Percentiles rank a stretch among this genome's conserved stretches.
Evolutionary conservation across 2,329 filamentous ascomycete genomes (phyloP).

Genomic region (Pseudocercospora eumusae): DNA sequence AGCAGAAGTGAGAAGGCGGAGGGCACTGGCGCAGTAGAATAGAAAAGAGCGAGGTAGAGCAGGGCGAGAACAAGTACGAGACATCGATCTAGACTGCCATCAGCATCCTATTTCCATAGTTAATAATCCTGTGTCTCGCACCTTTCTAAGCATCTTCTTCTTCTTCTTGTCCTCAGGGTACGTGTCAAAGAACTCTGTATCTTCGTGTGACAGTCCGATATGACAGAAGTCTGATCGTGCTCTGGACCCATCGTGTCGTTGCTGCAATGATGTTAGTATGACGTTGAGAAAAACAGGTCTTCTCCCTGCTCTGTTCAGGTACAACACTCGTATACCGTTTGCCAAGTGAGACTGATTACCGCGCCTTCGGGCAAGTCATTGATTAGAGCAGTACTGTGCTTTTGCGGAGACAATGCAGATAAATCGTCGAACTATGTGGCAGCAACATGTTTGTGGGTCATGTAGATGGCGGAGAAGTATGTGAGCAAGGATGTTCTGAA

Average conservation of each 20-base stretch:
- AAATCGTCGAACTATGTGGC: not conserved
- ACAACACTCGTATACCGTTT: not conserved
- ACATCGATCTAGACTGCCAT: conserved; percentile 43
- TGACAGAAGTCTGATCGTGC: conserved; percentile 21
- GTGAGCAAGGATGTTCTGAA: not conserved
- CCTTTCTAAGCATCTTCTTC: conserved; percentile 48
- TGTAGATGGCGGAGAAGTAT: not conserved
- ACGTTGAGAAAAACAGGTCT: not conserved
- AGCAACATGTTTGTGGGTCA: not conserved
- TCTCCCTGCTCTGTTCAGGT: not conserved
- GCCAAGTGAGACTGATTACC: not conserved
- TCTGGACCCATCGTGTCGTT: conserved; percentile 4
- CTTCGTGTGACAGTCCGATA: conserved; percentile 27
- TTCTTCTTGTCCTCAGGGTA: conserved; percentile 23
- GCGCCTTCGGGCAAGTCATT: not conserved
- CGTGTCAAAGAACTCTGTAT: conserved; percentile 31
- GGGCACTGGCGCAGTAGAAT: conserved; percentile 19
- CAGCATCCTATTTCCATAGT: not conserved
- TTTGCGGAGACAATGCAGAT: not conserved
- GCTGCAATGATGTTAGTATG: not conserved
- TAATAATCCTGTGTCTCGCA: not conserved
- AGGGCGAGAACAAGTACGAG: conserved; percentile 53
- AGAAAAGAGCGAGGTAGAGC: conserved; percentile 43
- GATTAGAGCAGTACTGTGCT: not conserved
- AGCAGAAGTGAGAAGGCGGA: too few species aligned